Conservation (phyloP, 768 basidiomycete genomes). For the Boletus vinaceobasis region DNA sequence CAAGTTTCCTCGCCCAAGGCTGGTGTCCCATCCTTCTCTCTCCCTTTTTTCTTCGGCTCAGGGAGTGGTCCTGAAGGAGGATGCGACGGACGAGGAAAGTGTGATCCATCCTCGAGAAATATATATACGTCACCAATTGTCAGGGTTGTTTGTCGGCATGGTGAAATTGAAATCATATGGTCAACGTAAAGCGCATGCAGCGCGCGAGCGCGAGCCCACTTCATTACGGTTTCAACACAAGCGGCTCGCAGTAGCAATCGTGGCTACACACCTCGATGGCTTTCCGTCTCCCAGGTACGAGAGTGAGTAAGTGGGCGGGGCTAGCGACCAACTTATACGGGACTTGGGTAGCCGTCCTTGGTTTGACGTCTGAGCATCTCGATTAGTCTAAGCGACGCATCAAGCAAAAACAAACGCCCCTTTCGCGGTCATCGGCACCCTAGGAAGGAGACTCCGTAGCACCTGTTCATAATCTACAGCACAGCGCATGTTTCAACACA, state of each 20-base stretch:
- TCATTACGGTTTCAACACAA: constrained; percentile 1
- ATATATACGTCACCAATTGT: constrained; percentile 42
- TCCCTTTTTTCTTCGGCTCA: constrained; percentile 26
- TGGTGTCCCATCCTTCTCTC: constrained; percentile 22
- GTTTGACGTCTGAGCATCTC: constrained; percentile 34
- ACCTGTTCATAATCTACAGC: constrained; percentile 32
- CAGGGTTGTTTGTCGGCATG: constrained; percentile 23
- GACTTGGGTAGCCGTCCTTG: constrained; percentile 25
- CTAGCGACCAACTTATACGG: constrained; percentile 39
- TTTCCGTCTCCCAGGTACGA: constrained; percentile 44
- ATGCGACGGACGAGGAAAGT: constrained; percentile 33
- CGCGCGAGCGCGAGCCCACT: constrained; percentile 48
- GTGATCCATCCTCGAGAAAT: constrained; percentile 42
- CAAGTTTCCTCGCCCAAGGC: constrained; percentile 23
- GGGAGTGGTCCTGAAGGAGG: constrained; percentile 1
- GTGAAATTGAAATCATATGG: constrained; percentile 18
- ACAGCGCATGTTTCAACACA: neutral
- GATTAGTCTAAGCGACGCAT: neutral
- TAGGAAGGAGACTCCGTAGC: constrained; percentile 36
- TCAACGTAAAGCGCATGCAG: constrained; percentile 38
- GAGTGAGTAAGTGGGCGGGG: constrained; percentile 32
- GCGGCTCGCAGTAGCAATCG: neutral
- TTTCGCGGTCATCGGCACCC: constrained; percentile 43
- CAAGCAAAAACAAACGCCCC: constrained; percentile 25
- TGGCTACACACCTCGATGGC: constrained; percentile 43